Base-by-base conservation (phyloP, 768 basidiomycete species). In the Lactifluus volemus region DNA sequence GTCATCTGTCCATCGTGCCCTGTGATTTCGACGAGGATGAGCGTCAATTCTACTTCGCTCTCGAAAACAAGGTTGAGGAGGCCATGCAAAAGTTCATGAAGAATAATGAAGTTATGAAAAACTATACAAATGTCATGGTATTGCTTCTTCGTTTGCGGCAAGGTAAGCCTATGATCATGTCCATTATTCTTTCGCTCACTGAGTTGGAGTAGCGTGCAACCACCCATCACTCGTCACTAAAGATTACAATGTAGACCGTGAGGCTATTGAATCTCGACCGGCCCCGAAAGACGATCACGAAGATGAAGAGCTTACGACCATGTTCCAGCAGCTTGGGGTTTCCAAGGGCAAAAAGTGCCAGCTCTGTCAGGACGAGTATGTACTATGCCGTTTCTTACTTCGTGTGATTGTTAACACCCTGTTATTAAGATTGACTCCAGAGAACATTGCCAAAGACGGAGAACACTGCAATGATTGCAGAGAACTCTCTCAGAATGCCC, bases 61-160 rank as follows among this genome's bases (percentile, higher is more conserved):
- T 93, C 42, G 85, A 89, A 70, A 77, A 71, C 34, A 84, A 86
- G 73, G 85, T 89, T 79, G 79, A 78, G 21, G 74, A 76, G 25
- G 78, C 78, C 19, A 67, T 65, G 56, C 65, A 89, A 68, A 86
- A 86, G 68, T 77, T 90, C 48, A 79, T 85, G 72, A 72, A 75
- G 57, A 72, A 76, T 38, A 76, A 74, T 4, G 75, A 81, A 30
- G 78, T 78, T 50, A 78, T 72, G 61, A 77, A 80, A 64, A 82
- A 78, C 49, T 89, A 91, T 69, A 88, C 87, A 0, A 80, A 81
- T 39, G 83, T 91, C 5, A 75, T 91, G 66, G 75, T 88, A 15
- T 70, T 90, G 36, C 78, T 90, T 63, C 79, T 97, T 51, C 82
- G 96, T 34, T 77, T 98, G 50, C 85, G 96, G 32, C 96, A 99